These are phyloP conservation scores for Zygoascus meyerae DNA, from an alignment of 1,139 yeast genomes.

Conservation along the genomic window DNA sequence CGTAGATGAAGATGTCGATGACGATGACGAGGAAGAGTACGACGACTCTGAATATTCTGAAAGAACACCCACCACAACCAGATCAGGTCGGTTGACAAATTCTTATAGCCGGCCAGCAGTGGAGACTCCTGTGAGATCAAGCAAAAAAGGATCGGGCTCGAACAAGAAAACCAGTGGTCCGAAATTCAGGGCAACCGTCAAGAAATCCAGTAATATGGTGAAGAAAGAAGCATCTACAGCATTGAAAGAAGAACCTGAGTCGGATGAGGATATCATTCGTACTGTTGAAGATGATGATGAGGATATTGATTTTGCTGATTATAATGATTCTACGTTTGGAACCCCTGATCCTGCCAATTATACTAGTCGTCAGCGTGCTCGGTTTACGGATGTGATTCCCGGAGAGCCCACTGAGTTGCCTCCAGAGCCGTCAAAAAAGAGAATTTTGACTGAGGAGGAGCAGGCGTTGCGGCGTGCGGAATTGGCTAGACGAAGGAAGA, in stretches of 20 bases:
- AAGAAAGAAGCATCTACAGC: conserved; percentile 14
- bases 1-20: conserved; percentile 19
- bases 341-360: conserved; percentile 22
- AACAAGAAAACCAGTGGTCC: conserved; percentile 9
- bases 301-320: conserved; percentile 27
- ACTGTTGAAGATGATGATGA: conserved; percentile 14
- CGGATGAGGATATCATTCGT: conserved; percentile 15
- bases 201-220: conserved; percentile 9
- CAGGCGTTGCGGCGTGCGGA: conserved; percentile 77
- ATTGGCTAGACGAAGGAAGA: conserved; percentile 81
- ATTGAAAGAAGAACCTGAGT: conserved; percentile 23
- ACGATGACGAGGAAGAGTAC: conserved; percentile 19
- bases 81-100: conserved; percentile 4
- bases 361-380: conserved; percentile 40
- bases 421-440: conserved; percentile 33
- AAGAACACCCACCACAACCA: conserved; percentile 11
- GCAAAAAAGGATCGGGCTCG: conserved; percentile 8
- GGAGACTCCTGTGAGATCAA: conserved; percentile 7
- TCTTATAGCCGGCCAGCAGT: conserved; percentile 6
- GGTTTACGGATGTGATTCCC: conserved; percentile 25
- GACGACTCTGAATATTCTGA: conserved; percentile 24
- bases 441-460: conserved; percentile 75
- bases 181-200: conserved; percentile 2
- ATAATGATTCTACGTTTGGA: conserved; percentile 21
- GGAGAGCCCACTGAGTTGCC: conserved; percentile 28